Base-by-base conservation (phyloP, 805 yeast genomes). In the Ogataea polymorpha region DNA sequence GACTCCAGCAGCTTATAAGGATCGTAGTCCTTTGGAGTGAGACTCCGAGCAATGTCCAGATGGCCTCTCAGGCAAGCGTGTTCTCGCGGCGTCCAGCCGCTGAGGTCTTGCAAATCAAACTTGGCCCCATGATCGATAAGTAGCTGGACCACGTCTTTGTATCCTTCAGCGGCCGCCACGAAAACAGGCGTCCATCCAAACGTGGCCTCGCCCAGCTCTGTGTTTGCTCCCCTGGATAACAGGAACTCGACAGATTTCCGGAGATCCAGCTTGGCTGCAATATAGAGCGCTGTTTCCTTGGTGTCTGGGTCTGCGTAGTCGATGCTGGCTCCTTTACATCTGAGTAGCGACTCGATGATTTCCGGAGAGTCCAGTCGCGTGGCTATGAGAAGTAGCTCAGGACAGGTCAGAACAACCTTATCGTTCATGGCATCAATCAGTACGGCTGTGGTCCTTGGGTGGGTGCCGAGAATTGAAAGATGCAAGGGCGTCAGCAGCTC, bases 31-130 rank as follows among this genome's bases (percentile, higher is more conserved):
- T 51, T 42, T 1, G 86, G 86, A 23, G 71, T 71, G 41, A 91
- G 66, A 54, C 77, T 52, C 38, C 77, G 77, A 1, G 93, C 82
- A 26, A 87, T 75, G 2, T 68, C 72, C 43, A 90, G 65, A 59
- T 89, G 95, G 5, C 98, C 98, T 53, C 97, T 74, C 33, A 91
- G 68, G 35, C 87, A 82, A 0, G 97, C 96, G 62, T 91, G 98
- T 56, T 91, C 98, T 80, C 88, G 80, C n/a, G 98, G 96, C 14
- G 88, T 79, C 98, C 98, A 91, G 0, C 97, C 97, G 38, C 93
- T 82, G 33, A 79, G 82, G 65, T 91, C 98, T 13, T 75, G 71
- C 20, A 69, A 63, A 32, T 75, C 73, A 43, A 66, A 75, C 6
- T 70, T 65, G 5, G 88, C 84, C 15, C 78, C 79, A 31, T 70